These are phyloP conservation scores for Sphaerostilbella broomeana DNA, from an alignment of 2,329 filamentous ascomycete genomes.

Conservation along the genomic window DNA sequence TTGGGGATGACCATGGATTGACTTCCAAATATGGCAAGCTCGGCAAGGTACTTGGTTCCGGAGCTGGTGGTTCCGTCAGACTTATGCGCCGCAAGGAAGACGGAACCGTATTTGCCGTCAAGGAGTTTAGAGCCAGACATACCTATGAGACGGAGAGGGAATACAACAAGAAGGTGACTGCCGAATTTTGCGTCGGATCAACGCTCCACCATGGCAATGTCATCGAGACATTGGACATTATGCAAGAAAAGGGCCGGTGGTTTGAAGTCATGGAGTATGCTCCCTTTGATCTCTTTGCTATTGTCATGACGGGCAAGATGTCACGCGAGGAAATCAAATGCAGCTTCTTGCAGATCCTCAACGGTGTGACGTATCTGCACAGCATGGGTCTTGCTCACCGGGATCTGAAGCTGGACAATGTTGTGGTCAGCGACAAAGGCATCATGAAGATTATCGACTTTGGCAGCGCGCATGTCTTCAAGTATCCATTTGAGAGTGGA, in stretches of 20 bases:
- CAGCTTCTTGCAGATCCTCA: conserved; percentile 88
- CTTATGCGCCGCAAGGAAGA: conserved; percentile 92
- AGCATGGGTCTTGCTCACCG: conserved; percentile 91
- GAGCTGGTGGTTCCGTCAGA: conserved; percentile 88
- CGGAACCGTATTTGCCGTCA: conserved; percentile 90
- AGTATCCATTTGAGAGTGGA: conserved; percentile 89
- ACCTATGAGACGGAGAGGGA: conserved; percentile 91
- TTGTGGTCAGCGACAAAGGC: conserved; percentile 89
- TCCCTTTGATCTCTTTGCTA: conserved; percentile 91
- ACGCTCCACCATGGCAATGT: conserved; percentile 97
- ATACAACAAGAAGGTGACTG: conserved; percentile 96
- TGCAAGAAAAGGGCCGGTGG: conserved; percentile 90
- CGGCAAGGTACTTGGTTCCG: conserved; percentile 86
- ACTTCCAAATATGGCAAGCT: conserved; percentile 93
- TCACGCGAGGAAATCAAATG: conserved; percentile 83
- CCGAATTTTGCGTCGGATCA: conserved; percentile 96
- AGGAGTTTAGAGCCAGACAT: conserved; percentile 89
- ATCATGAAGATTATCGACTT: conserved; percentile 99
- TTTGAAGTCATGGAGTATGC: conserved; percentile 99
- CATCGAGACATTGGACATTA: conserved; percentile 94
- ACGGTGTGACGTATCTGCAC: conserved; percentile 89
- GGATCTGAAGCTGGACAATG: conserved; percentile 94
- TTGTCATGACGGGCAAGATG: conserved; percentile 99
- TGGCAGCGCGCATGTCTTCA: conserved; percentile 92
- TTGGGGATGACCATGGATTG: conserved; percentile 88